These are phyloP conservation scores for Hypholoma sublateritium DNA, from an alignment of 768 basidiomycete species.

Conservation along the genomic window DNA sequence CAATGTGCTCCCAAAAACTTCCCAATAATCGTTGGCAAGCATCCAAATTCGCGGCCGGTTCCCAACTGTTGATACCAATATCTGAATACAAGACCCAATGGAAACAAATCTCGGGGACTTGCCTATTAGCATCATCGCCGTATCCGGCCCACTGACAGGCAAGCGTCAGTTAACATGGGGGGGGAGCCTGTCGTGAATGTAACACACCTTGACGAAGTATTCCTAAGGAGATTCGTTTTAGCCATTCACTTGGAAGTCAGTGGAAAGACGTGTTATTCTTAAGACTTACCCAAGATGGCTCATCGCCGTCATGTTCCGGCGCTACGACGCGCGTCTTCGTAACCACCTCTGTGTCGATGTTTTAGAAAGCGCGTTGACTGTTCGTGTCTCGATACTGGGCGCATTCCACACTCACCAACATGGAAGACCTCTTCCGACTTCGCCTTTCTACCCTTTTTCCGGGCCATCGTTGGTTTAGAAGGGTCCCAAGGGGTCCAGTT, in stretches of 20 bases:
- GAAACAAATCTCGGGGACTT: constrained; percentile 9
- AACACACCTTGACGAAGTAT: constrained; percentile 64
- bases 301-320: constrained; percentile 15
- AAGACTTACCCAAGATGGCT: constrained; percentile 44
- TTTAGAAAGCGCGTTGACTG: no score
- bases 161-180: neutral
- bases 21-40: constrained; percentile 56
- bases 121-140: constrained; percentile 57
- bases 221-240: constrained; percentile 33
- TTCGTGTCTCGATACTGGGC: no score
- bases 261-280: neutral
- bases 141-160: constrained; percentile 66
- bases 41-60: constrained; percentile 58
- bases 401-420: constrained; percentile 39
- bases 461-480: neutral
- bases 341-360: constrained; percentile 51
- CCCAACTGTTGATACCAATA: constrained; percentile 51
- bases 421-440: constrained; percentile 36
- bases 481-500: neutral
- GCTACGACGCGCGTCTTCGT: constrained; percentile 50
- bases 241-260: neutral
- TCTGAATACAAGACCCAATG: neutral
- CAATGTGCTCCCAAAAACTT: constrained; percentile 68
- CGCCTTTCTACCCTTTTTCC: constrained; percentile 15
- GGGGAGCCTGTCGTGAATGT: neutral